Conservation (phyloP, 2,329 filamentous ascomycete species). For the Raffaelea ambrosiae region DNA sequence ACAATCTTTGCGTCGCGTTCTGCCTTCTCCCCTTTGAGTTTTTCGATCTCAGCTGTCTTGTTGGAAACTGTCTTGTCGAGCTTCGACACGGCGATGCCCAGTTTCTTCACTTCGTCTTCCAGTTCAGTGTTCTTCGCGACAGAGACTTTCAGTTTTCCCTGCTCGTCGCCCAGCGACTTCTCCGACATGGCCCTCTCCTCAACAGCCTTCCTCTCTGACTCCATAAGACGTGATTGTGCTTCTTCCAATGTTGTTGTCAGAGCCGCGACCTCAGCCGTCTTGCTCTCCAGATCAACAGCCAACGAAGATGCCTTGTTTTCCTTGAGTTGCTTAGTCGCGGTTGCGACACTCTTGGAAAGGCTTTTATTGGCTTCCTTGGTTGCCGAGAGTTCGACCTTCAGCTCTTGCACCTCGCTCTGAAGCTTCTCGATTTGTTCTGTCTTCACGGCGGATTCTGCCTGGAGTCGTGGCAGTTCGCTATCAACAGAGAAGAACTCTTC, state of each 20-base stretch:
- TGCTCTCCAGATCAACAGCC: constrained; percentile 40
- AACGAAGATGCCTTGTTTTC: constrained; percentile 35
- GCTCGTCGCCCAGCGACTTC: constrained; percentile 21
- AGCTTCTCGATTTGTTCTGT: constrained; percentile 63
- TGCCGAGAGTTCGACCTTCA: constrained; percentile 58
- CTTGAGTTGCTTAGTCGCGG: constrained; percentile 48
- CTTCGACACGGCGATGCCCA: constrained; percentile 27
- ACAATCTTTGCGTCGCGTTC: constrained; percentile 4
- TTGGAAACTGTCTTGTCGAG: constrained; percentile 36
- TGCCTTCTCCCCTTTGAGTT: constrained; percentile 25
- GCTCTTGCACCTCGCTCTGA: constrained; percentile 54
- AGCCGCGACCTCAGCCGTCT: constrained; percentile 37
- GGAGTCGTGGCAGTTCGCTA: constrained; percentile 73
- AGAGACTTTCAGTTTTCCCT: constrained; percentile 22
- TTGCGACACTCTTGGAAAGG: constrained; percentile 60
- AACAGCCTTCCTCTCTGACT: constrained; percentile 29
- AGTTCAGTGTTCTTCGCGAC: constrained; percentile 28
- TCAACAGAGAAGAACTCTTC: constrained; percentile 93
- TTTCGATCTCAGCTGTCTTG: constrained; percentile 32
- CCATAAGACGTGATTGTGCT: constrained; percentile 34
- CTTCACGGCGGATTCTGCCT: constrained; percentile 60
- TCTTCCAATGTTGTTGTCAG: constrained; percentile 40
- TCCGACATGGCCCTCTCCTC: constrained; percentile 22
- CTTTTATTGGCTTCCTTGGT: constrained; percentile 62
- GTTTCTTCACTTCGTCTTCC: constrained; percentile 27